Conservation (phyloP, 345 rosid species). For the Eucalyptus rudis region DNA sequence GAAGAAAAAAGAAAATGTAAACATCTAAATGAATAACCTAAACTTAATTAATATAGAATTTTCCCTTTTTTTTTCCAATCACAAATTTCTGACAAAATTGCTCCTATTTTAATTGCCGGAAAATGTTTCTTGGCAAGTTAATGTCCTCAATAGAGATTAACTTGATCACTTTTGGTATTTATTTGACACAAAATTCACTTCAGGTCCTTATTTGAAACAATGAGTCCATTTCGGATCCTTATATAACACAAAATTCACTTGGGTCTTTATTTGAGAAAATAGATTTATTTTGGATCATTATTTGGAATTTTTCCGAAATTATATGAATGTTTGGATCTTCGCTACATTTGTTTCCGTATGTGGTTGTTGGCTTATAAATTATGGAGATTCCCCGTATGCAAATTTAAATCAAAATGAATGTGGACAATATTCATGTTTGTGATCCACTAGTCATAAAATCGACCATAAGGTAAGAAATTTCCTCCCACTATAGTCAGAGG, state of each 20-base stretch:
- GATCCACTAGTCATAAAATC: not conserved
- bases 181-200: no score
- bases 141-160: no score
- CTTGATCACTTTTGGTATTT: no score
- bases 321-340: not conserved
- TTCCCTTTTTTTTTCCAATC: no score
- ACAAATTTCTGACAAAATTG: no score
- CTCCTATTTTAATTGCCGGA: no score
- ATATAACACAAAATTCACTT: no score
- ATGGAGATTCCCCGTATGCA: not conserved
- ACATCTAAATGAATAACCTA: no score
- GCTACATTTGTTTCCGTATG: not conserved
- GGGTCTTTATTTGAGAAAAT: fast-evolving
- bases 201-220: fast-evolving
- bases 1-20: no score
- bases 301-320: not conserved
- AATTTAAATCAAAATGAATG: not conserved
- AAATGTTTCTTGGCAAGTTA: no score
- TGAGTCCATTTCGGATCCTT: fast-evolving
- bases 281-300: fast-evolving
- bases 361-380: not conserved
- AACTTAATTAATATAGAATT: no score
- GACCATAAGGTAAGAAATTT: not conserved
- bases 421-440: not conserved
- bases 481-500: not conserved